Evolutionary conservation across 2,329 filamentous ascomycete genomes (phyloP), one percentile per base, ranked within the genome.

Genomic region (Fusarium veterinarium): DNA sequence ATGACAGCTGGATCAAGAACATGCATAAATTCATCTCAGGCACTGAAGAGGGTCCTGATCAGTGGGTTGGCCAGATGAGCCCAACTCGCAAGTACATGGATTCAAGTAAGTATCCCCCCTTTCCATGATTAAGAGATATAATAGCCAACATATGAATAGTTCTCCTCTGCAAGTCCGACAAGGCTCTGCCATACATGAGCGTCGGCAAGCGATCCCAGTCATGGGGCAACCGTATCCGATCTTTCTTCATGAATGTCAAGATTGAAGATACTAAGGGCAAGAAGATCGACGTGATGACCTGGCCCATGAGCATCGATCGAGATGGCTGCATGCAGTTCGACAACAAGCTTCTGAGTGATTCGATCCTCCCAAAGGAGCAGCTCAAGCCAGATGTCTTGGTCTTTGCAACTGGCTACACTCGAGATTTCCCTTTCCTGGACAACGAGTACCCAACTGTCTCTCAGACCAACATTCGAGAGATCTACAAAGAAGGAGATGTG

Each of bases 401-500:
- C 16, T 81, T 86, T 55, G 84, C 83, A 8, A 88, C 86, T 0
- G 86, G 86, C 0, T 88, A 87, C 71, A 77, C 75, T 1, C 81
- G 82, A 30, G 75, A 77, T 5, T 85, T 87, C 49, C 75, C 73
- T 0, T 87, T 86, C 70, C 75, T 87, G 13, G 73, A 78, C 19
- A 67, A 74, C 1, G 73, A 73, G 2, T 86, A 85, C 60, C 84
- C 86, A 0, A 81, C 79, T 9, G 84, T 86, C 11, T 78, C 84
- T 52, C 84, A 89, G 51, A 79, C 84, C 25, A 84, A 86, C 66
- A 85, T 90, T 19, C 85, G 88, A n/a, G 82, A 85, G 23, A 82
- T 91, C 51, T 90, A 90, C 77, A 80, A 79, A 31, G 60, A 75
- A 6, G 77, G 77, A 7, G 81, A 85, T 38, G 77, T 83, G 3